Evolutionary conservation across 257 asterid species (phyloP).

Genomic region (Primulina huaijiensis): DNA sequence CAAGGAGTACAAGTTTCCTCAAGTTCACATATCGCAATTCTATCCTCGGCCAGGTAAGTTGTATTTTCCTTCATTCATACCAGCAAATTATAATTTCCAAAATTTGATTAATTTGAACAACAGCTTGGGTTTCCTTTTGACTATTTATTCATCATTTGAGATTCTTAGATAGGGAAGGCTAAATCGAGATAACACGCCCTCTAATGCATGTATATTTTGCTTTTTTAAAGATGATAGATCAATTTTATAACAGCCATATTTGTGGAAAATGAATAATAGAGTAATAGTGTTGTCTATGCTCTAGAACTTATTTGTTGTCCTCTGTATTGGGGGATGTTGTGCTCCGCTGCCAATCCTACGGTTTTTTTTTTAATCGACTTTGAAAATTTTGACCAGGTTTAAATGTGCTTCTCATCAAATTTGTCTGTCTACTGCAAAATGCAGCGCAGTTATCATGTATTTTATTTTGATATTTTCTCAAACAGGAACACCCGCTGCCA

Average conservation of each 20-base stretch:
- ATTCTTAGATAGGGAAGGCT: background rate
- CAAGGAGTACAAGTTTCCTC: slow-evolving; percentile 76
- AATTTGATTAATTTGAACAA: background rate
- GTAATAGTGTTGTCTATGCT: background rate
- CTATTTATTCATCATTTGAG: no score
- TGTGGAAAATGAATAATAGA: background rate
- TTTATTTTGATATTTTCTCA: slow-evolving; percentile 15
- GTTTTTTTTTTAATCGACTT: background rate
- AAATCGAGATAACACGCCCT: background rate
- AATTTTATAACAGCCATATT: background rate
- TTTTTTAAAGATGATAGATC: background rate
- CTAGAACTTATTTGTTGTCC: background rate
- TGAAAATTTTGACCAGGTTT: background rate
- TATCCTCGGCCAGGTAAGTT: slow-evolving; percentile 88
- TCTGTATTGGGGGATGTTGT: background rate
- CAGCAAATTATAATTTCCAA: slow-evolving; percentile 1
- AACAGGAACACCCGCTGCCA: slow-evolving; percentile 86
- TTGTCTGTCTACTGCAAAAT: background rate
- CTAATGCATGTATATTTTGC: background rate
- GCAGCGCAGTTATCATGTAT: background rate
- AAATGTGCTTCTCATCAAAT: background rate
- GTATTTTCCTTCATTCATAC: slow-evolving; percentile 4
- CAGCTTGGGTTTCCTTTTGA: no score
- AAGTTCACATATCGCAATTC: slow-evolving; percentile 92
- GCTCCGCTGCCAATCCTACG: no score